Evolutionary conservation across 23 red algal genomes (phyloP), one percentile per base, ranked within the genome.

Genomic region (Gracilaria gracilis): DNA sequence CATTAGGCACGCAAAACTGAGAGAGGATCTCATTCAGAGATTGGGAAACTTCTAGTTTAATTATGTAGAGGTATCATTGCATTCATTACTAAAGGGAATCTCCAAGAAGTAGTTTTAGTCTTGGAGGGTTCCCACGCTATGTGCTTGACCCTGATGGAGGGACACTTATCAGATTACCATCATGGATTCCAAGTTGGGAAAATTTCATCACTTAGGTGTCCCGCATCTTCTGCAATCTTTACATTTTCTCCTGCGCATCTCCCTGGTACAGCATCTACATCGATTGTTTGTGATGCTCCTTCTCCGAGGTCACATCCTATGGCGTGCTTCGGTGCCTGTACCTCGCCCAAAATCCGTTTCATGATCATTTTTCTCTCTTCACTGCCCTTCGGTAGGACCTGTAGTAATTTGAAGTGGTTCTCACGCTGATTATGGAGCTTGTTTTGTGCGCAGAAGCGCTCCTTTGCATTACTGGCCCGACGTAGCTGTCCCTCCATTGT

Each of bases 51-150:
- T 24, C 23, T 0, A 81, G 46, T 55, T 55, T 81, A 55, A 34
- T 81, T 51, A 20, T 20, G 37, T 57, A 32, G 0, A n/a, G n/a
- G n/a, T n/a, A n/a, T n/a, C n/a, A n/a, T 34, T 81, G 21, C 54
- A 51, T 20, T 23, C 54, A 46, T 31, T 53, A 20, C 54, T 0
- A 81, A 81, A 42, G 42, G 76, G 54, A n/a, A 81, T 44, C 47
- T 81, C 76, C 24, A 34, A 57, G 57, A 33, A 81, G 76, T 48
- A 81, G 13, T 8, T 81, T 81, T 55, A 81, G 76, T 33, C 76
- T 57, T 8, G 54, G 76, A 55, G 28, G 46, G 46, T 54, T 81
- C 76, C 76, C 39, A 34, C 1, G 40, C 25, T 5, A 21, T 24
- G 9, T 57, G 37, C 47, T 1, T 0, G 49, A 42, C 54, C 25